Base-by-base conservation (phyloP, 805 yeast species). In the Candida incommunis region DNA sequence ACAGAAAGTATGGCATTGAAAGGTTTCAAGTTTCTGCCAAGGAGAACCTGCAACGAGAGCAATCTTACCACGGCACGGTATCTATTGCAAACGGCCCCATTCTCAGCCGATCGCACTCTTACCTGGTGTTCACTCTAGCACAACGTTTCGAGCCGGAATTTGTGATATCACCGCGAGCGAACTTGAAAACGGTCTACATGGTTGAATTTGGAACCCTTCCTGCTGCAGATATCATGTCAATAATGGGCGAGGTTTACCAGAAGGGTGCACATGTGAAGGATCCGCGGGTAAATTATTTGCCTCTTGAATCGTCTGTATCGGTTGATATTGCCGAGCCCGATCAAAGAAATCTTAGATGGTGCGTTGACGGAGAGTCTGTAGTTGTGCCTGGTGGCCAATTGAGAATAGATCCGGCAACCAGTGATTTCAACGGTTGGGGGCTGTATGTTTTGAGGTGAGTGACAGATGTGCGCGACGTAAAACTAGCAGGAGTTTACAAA, bases 21-120 rank as follows among this genome's bases (percentile, higher is more conserved):
- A 63, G 95, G 45, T 88, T 88, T 60, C 64, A 70, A 48, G 61
- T 75, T 29, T 95, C 95, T 0, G 94, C 87, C 0, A 56, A 59
- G 23, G 54, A 65, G 9, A 73, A 82, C 29, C 57, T 84, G 21
- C 54, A 62, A 3, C 50, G 64, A 16, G 70, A 71, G 42, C 87
- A 78, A 41, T 54, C 51, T 18, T 82, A 78, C 57, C 54, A 62
- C 7, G 86, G 82, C 21, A 43, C 47, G 2, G 52, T 66, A 18
- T 16, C 41, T 1, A 46, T 43, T 9, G 42, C 50, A 15, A 48
- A 46, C 15, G 41, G 42, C 4, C 34, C 48, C 27, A 40, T 16
- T 9, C 42, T 43, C 4, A 43, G 49, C 2, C 54, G 51, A 1
- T 71, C 72, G 0, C 75, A 76, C 53, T 74, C 81, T 3, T 82